These are phyloP conservation scores for Recurvomyces mirabilis DNA, from an alignment of 495 filamentous ascomycete genomes.

Conservation along the genomic window DNA sequence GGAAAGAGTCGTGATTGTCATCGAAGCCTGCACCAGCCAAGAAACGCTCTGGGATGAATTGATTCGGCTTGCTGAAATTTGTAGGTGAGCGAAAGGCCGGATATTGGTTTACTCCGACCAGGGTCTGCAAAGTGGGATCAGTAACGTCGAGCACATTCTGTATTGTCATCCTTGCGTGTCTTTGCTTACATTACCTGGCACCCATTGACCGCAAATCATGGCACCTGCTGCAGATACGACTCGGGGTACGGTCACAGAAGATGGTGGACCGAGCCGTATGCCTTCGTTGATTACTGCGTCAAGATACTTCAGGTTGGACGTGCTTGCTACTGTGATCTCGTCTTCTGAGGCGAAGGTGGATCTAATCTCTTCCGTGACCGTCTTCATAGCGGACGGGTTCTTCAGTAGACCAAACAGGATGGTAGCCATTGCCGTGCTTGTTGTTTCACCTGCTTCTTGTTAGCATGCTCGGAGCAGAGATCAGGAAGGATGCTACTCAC, in stretches of 20 bases:
- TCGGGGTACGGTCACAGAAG: slow-evolving; percentile 35
- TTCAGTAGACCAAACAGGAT: slow-evolving; percentile 13
- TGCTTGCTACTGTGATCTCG: slow-evolving; percentile 25
- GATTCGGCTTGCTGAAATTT: slow-evolving; percentile 22
- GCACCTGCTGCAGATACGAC: slow-evolving; percentile 36
- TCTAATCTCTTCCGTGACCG: slow-evolving; percentile 19
- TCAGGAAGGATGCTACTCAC: slow-evolving; percentile 21
- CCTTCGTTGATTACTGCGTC: slow-evolving; percentile 41
- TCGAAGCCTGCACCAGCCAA: slow-evolving; percentile 19
- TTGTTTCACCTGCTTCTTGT: slow-evolving; percentile 9
- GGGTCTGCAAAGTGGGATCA: slow-evolving; percentile 14
- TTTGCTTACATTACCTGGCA: slow-evolving; percentile 26
- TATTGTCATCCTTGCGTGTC: background rate
- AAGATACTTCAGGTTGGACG: slow-evolving; percentile 32
- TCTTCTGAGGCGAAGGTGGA: slow-evolving; percentile 13
- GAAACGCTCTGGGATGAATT: slow-evolving; percentile 27
- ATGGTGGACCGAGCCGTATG: slow-evolving; percentile 41
- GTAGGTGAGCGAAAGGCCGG: slow-evolving; percentile 10
- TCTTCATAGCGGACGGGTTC: slow-evolving; percentile 7
- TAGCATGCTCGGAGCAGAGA: slow-evolving; percentile 13
- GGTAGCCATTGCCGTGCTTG: background rate
- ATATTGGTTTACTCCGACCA: slow-evolving; percentile 14
- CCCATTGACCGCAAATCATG: slow-evolving; percentile 28
- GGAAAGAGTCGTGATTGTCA: slow-evolving; percentile 28
- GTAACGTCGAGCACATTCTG: background rate